phyloP scores from a whole-genome alignment of 2,329 filamentous ascomycete species.

The Penicillium griseofulvum region DNA sequence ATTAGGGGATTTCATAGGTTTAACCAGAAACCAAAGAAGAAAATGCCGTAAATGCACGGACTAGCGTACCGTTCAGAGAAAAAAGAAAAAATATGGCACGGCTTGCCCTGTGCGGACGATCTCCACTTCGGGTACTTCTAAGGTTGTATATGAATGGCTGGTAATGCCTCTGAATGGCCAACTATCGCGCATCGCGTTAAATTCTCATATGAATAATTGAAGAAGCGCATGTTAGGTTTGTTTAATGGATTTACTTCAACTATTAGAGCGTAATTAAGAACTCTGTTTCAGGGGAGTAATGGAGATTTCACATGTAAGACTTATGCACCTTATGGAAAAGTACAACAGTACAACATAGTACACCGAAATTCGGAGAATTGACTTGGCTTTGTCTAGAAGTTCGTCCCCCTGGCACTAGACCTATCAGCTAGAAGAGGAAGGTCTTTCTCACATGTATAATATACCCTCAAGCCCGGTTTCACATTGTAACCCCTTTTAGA shows the following conservation, averaged over 20 bases:
- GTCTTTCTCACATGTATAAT: background rate
- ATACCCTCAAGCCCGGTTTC: background rate
- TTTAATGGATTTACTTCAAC: too few relatives aligned
- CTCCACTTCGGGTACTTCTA: background rate
- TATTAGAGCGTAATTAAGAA: background rate
- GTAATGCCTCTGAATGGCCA: background rate
- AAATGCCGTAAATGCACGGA: constrained; percentile 2
- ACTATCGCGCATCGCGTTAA: background rate
- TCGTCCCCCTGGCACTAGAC: too few relatives aligned
- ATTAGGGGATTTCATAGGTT: background rate
- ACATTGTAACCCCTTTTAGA: background rate
- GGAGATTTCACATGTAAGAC: too few relatives aligned
- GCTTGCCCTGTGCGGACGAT: background rate
- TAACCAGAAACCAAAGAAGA: background rate
- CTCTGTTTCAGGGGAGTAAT: background rate
- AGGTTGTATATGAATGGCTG: background rate
- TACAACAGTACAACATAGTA: background rate
- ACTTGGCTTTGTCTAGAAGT: background rate
- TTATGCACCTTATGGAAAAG: background rate
- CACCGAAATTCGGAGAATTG: background rate
- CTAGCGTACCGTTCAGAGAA: constrained; percentile 2
- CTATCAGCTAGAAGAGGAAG: background rate
- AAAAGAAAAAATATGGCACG: background rate
- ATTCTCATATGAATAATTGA: background rate
- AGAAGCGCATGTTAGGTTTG: background rate